phyloP scores from a whole-genome alignment of 768 basidiomycete genomes.

The Lactarius deliciosus region DNA sequence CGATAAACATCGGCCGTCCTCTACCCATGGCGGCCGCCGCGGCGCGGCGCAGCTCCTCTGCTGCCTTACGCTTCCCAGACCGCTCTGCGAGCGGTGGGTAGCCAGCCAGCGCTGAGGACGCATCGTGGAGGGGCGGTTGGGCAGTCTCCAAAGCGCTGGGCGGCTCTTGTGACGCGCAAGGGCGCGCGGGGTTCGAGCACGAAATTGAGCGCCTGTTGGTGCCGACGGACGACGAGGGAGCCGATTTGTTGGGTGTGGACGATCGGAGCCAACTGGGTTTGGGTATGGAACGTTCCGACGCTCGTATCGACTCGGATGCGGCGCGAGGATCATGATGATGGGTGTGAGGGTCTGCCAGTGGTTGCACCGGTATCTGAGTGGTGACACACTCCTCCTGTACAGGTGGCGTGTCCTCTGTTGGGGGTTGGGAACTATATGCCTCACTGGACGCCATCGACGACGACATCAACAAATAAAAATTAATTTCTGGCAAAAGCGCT shows the following conservation, averaged over 20 bases:
- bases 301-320: not conserved
- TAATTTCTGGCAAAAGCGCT: too few relatives aligned
- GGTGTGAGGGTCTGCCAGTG: not conserved
- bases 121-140: not conserved
- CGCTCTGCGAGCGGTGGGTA: not conserved
- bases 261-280: not conserved
- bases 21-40: not conserved
- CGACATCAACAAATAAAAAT: not conserved
- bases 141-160: not conserved
- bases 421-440: not conserved
- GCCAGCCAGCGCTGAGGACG: not conserved
- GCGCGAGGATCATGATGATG: not conserved
- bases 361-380: not conserved
- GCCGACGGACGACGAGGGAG: not conserved
- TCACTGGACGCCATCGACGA: not conserved
- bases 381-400: not conserved
- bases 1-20: not conserved
- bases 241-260: not conserved
- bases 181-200: not conserved
- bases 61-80: conserved; percentile 6
- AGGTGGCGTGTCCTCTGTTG: not conserved
- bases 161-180: too few relatives aligned
- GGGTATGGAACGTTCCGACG: not conserved
- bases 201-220: not conserved
- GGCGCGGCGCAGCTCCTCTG: not conserved